Percentiles rank a stretch among this genome's conserved stretches.
phyloP scores from a whole-genome alignment of 73 alveolate genomes.

The Tetrahymena elliotti region DNA sequence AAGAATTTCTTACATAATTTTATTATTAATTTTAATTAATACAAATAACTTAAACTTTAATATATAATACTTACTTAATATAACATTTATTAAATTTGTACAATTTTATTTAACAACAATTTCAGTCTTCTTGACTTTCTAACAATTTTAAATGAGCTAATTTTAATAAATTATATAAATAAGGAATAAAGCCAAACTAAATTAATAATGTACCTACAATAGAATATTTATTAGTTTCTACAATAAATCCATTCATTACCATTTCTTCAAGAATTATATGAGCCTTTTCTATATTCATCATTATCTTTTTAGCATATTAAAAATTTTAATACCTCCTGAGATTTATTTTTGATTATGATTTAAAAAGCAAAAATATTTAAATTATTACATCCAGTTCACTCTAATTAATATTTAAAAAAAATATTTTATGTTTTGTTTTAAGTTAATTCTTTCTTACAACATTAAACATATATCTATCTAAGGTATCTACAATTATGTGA shows the following conservation, averaged over 20 bases:
- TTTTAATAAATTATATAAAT: background rate
- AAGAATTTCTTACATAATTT: too few species aligned
- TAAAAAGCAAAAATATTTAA: background rate
- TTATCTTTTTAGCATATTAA: constrained; percentile 59
- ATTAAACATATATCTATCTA: constrained; percentile 92
- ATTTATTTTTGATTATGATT: background rate
- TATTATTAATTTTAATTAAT: too few species aligned
- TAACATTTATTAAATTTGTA: too few species aligned
- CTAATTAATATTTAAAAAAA: background rate
- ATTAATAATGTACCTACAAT: constrained; percentile 52
- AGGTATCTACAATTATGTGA: constrained; percentile 94
- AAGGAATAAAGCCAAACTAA: background rate
- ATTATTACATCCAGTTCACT: constrained; percentile 70
- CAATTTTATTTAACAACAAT: too few species aligned
- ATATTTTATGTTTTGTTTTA: too few species aligned
- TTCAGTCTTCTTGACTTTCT: constrained; percentile 5
- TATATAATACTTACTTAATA: too few species aligned
- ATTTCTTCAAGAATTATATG: constrained; percentile 96
- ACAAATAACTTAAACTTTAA: too few species aligned
- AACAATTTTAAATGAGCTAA: constrained; percentile 32
- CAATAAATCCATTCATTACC: constrained; percentile 90
- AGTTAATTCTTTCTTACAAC: constrained; percentile 39
- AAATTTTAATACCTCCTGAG: background rate
- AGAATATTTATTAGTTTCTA: constrained; percentile 89
- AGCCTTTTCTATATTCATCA: constrained; percentile 96